A percentile compares a stretch with the other conserved stretches of the same genome.
Evolutionary conservation across 108 stramenopile genomes (phyloP).

Genomic region (Nitzschia sp.): DNA sequence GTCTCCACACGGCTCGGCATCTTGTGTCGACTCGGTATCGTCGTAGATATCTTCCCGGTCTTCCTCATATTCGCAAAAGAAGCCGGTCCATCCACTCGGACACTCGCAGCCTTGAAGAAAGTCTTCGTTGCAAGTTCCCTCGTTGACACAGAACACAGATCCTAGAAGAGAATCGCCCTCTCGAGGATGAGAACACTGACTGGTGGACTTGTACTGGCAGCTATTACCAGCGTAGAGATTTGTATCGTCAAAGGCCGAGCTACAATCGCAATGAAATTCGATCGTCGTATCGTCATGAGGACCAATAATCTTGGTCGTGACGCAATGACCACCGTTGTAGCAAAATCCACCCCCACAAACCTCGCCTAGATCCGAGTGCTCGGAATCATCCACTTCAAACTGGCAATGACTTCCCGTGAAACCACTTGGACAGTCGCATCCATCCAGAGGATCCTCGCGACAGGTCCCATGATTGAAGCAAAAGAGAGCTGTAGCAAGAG

Average conservation of each 20-base stretch:
- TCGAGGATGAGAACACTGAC: neutral
- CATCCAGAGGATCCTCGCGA: slow-evolving; percentile 2
- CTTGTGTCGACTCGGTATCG: neutral
- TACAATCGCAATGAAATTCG: slow-evolving; percentile 35
- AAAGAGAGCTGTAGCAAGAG: neutral
- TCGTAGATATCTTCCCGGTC: neutral
- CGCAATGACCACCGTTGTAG: slow-evolving; percentile 28
- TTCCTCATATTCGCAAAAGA: slow-evolving; percentile 9
- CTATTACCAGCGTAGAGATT: slow-evolving; percentile 14
- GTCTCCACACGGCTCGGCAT: slow-evolving; percentile 11
- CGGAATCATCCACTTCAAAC: slow-evolving; percentile 6
- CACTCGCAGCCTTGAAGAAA: slow-evolving; percentile 28
- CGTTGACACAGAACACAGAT: slow-evolving; percentile 28
- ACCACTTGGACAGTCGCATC: slow-evolving; percentile 38
- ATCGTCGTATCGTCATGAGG: neutral
- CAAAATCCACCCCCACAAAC: slow-evolving; percentile 7
- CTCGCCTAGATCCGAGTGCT: neutral
- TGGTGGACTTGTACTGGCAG: slow-evolving; percentile 13
- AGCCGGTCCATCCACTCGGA: slow-evolving; percentile 29
- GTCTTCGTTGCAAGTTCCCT: slow-evolving; percentile 32
- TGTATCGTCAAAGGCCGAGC: neutral
- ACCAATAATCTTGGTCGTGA: neutral
- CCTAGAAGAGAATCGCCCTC: slow-evolving; percentile 8
- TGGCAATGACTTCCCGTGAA: slow-evolving; percentile 32
- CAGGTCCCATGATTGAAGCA: slow-evolving; percentile 37